Conservation (phyloP, 768 basidiomycete genomes). For the Cubamyces lactineus region DNA sequence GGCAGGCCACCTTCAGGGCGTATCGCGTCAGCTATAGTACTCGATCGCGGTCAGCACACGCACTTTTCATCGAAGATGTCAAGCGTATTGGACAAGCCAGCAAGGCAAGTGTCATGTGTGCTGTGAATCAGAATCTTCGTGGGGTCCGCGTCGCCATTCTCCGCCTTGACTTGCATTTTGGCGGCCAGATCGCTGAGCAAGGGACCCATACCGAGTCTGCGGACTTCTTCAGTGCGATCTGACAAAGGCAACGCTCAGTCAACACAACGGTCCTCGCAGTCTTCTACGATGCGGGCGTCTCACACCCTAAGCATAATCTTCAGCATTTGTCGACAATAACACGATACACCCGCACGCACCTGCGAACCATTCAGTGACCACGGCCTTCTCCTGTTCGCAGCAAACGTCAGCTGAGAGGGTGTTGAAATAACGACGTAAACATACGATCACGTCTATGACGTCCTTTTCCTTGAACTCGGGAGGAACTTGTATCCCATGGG, state of each 20-base stretch:
- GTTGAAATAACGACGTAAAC: neutral
- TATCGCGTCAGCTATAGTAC: neutral
- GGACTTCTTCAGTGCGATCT: slow-evolving; percentile 78
- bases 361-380: slow-evolving; percentile 80
- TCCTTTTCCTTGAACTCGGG: slow-evolving; percentile 68
- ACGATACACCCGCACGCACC: slow-evolving; percentile 35
- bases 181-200: slow-evolving; percentile 64
- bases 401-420: neutral
- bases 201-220: slow-evolving; percentile 76
- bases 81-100: slow-evolving; percentile 62
- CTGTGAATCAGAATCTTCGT: slow-evolving; percentile 69
- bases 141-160: slow-evolving; percentile 48
- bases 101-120: slow-evolving; percentile 75
- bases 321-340: slow-evolving; percentile 3
- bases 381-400: slow-evolving; percentile 60
- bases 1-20: slow-evolving; percentile 63
- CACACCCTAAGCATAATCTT: slow-evolving; percentile 44
- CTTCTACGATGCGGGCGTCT: slow-evolving; percentile 21
- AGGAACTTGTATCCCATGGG: slow-evolving; percentile 74
- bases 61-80: slow-evolving; percentile 71
- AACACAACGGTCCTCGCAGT: neutral
- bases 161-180: slow-evolving; percentile 64
- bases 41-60: neutral
- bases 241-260: slow-evolving; percentile 8
- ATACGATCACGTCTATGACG: slow-evolving; percentile 58